Conservation (phyloP, 2,329 filamentous ascomycete species). For the Tolypocladium album region DNA sequence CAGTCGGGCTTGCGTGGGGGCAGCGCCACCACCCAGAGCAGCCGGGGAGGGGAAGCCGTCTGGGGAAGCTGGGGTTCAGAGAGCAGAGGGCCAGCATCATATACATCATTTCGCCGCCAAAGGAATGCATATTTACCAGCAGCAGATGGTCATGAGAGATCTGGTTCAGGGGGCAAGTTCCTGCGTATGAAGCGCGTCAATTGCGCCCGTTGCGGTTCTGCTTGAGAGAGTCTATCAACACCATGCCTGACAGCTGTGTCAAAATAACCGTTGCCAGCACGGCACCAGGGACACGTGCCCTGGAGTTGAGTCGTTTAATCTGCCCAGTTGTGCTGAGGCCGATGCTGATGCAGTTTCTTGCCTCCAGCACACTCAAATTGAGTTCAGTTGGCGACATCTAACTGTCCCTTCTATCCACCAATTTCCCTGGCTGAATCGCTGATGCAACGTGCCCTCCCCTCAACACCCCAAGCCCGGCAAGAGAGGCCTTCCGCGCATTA, state of each 20-base stretch:
- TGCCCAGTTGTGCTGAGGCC: background rate
- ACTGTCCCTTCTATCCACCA: background rate
- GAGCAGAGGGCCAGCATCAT: no score
- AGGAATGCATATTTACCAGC: background rate
- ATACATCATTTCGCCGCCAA: background rate
- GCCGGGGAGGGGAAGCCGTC: background rate
- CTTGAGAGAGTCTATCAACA: background rate
- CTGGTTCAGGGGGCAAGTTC: background rate
- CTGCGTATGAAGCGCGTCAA: background rate
- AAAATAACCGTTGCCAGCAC: background rate
- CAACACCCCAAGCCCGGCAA: background rate
- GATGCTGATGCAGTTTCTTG: background rate
- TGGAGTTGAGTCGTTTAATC: background rate
- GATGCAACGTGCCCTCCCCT: background rate
- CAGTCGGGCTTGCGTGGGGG: slow-evolving; percentile 3
- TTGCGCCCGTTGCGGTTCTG: background rate
- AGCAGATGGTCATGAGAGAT: background rate
- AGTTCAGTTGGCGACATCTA: background rate
- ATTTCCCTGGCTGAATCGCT: background rate
- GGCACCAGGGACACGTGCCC: background rate
- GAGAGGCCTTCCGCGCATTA: background rate
- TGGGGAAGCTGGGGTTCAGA: background rate
- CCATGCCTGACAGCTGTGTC: background rate
- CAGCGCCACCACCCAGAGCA: background rate
- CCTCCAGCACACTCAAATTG: background rate